Conservation (phyloP, 495 filamentous ascomycete species). For the Hypoxylon lienhwacheense region DNA sequence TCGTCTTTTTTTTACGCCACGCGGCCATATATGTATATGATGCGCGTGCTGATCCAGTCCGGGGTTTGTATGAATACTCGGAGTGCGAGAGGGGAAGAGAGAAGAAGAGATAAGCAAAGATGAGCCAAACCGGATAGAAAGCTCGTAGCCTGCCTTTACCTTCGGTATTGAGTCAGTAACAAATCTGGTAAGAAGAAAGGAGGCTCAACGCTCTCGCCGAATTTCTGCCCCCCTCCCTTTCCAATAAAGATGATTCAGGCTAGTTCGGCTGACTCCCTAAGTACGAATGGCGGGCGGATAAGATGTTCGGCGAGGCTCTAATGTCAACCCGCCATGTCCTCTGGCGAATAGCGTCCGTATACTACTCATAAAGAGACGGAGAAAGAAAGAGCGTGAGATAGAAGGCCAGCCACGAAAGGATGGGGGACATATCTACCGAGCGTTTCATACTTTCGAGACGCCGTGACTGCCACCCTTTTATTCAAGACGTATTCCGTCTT, state of each 20-base stretch:
- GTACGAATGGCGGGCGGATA: background rate
- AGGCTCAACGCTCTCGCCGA: too few relatives aligned
- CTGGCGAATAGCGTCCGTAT: too few relatives aligned
- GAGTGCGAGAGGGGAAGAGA: background rate
- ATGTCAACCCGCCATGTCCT: background rate
- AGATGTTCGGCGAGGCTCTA: slow-evolving; percentile 26
- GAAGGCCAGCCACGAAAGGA: too few relatives aligned
- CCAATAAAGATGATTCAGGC: background rate
- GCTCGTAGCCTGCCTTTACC: slow-evolving; percentile 27
- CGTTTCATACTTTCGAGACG: too few relatives aligned
- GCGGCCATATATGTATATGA: slow-evolving; percentile 2
- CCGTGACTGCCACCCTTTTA: too few relatives aligned
- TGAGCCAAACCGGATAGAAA: background rate
- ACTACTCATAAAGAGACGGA: too few relatives aligned
- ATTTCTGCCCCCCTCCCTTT: background rate
- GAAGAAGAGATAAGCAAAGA: background rate
- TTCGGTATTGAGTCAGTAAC: background rate
- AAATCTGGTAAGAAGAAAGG: too few relatives aligned
- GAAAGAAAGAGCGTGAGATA: too few relatives aligned
- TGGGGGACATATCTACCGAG: too few relatives aligned
- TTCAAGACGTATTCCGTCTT: too few relatives aligned
- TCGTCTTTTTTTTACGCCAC: background rate
- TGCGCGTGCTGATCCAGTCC: slow-evolving; percentile 10
- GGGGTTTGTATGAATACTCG: background rate
- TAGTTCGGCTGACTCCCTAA: too few relatives aligned